Evolutionary conservation across 2,329 filamentous ascomycete genomes (phyloP), one percentile per base, ranked within the genome.

Genomic region (Cryphonectria nitschkei): DNA sequence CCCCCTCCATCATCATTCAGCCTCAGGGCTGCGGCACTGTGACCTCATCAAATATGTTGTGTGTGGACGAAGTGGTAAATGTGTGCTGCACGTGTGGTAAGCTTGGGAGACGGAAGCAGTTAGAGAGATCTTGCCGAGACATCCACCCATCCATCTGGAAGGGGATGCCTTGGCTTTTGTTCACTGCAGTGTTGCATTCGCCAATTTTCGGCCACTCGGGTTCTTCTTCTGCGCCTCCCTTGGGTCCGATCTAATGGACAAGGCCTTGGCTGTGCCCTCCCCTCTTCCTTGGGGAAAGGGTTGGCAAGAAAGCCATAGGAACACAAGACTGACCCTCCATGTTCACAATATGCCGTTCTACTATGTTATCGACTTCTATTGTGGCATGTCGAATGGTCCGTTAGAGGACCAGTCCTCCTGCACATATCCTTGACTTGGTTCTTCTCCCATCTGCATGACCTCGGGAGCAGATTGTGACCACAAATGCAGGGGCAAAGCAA

Each of bases 371-470:
- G 26, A 26, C 26, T 26, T 19, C 19, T 50, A 22, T 50, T 50
- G 46, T 50, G 19, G 29, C 65, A 14, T 34, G 13, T n/a, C 22
- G 29, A 68, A 29, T 65, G 62, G 39, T 68, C 58, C 34, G 58
- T 22, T 19, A 34, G 58, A 39, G 14, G 32, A 61, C 19, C 19
- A 7, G 19, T 32, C 32, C 19, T 61, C n/a, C 46, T n/a, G 7
- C 22, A n/a, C 46, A 50, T 50, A 50, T 50, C 22, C 46, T 11
- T 50, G 46, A n/a, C 46, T 50, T 50, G 19, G 46, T 50, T 50
- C 46, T 50, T 22, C 22, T 50, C 46, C 22, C 46, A n/a, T 50
- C 22, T 50, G 9, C 46, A 50, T n/a, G 22, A 26, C 26, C 26
- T 26, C 26, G 26, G 26, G 26, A n/a, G 22, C n/a, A 50, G 46